phyloP scores from a whole-genome alignment of 2,329 filamentous ascomycete species.

The Aspergillus costaricaensis region DNA sequence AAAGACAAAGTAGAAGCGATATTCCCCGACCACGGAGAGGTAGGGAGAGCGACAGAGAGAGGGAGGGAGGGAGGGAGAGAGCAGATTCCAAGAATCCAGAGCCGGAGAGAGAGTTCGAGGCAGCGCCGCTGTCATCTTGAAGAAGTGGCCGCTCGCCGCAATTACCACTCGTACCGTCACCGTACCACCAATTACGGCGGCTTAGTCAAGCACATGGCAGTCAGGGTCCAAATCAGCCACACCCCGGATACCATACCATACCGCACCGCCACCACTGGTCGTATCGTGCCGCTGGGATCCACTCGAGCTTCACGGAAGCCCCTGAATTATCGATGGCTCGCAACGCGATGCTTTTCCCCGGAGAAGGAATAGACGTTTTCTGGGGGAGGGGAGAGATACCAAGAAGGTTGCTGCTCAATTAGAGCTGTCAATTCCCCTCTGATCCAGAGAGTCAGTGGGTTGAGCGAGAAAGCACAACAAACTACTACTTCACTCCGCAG shows the following conservation, averaged over 20 bases:
- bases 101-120: slow-evolving; percentile 3
- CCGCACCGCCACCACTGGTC: slow-evolving; percentile 22
- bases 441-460: not conserved
- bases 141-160: slow-evolving; percentile 2
- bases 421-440: not conserved
- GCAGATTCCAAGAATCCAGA: not conserved
- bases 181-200: slow-evolving; percentile 2
- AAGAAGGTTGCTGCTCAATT: not conserved
- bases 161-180: slow-evolving; percentile 2
- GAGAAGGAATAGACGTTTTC: not conserved
- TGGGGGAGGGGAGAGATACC: not conserved
- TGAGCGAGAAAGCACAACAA: no score
- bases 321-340: slow-evolving; percentile 16
- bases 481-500: not conserved
- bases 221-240: slow-evolving; percentile 4
- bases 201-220: not conserved
- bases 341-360: not conserved
- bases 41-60: not conserved
- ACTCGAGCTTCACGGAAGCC: slow-evolving; percentile 24
- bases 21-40: slow-evolving; percentile 1
- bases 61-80: not conserved
- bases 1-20: not conserved
- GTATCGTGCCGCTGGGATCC: slow-evolving; percentile 16
- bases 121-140: slow-evolving; percentile 10
- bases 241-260: slow-evolving; percentile 11